Conservation (phyloP, 371 early-diverging fungal genomes). For the Hamiltosporidium tvaerminnensis region DNA sequence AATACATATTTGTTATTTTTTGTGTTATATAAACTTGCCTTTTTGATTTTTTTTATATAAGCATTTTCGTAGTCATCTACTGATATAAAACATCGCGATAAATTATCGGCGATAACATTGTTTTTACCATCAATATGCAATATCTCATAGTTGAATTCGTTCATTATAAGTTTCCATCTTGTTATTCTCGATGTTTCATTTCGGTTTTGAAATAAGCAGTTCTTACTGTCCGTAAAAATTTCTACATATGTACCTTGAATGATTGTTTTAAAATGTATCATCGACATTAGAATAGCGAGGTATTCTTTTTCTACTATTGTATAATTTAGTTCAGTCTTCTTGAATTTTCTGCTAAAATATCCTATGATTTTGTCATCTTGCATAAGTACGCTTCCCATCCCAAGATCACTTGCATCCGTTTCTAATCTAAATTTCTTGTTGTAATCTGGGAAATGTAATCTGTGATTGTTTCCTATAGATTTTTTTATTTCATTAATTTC, state of each 20-base stretch:
- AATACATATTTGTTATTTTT: background rate
- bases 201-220: background rate
- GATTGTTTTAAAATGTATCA: slow-evolving; percentile 12
- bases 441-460: slow-evolving; percentile 24
- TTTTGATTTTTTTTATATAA: too few relatives aligned
- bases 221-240: slow-evolving; percentile 1
- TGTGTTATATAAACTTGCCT: too few relatives aligned
- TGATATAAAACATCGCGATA: slow-evolving; percentile 6
- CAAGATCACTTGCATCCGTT: slow-evolving; percentile 45
- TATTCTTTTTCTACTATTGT: slow-evolving; percentile 14
- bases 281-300: slow-evolving; percentile 1
- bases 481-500: background rate
- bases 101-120: slow-evolving; percentile 13
- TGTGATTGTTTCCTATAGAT: background rate
- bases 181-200: background rate
- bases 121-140: slow-evolving; percentile 9
- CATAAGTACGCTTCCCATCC: slow-evolving; percentile 44
- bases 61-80: background rate
- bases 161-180: slow-evolving; percentile 12
- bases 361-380: slow-evolving; percentile 29
- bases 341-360: background rate
- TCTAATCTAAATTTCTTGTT: slow-evolving; percentile 35
- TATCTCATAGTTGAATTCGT: slow-evolving; percentile 9
- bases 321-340: background rate
- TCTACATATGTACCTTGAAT: background rate